Conservation (phyloP, 176 grass and related monocot genomes). For the Elaeis guineensis region DNA sequence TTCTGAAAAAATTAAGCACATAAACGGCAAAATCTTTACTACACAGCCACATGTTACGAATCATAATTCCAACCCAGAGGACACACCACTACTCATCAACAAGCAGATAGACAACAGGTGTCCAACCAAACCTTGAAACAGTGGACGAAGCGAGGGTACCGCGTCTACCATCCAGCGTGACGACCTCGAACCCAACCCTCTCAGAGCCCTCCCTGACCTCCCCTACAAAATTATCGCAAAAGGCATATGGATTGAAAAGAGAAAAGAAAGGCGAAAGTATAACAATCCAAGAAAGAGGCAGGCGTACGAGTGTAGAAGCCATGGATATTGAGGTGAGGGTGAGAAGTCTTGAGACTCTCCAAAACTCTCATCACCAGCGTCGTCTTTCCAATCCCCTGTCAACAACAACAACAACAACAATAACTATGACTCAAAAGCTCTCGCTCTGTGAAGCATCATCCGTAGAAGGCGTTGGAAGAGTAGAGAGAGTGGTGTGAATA, state of each 20-base stretch:
- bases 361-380: slow-evolving; percentile 73
- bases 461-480: background rate
- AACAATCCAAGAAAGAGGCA: background rate
- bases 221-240: slow-evolving; percentile 26
- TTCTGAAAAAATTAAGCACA: no score
- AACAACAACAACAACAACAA: background rate
- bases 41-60: no score
- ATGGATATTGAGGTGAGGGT: slow-evolving; percentile 55
- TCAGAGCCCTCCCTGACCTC: slow-evolving; percentile 65
- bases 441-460: no score
- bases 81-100: background rate
- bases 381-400: slow-evolving; percentile 82
- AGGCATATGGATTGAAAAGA: background rate
- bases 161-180: slow-evolving; percentile 54
- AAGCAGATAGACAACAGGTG: background rate
- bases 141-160: slow-evolving; percentile 61
- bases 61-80: no score
- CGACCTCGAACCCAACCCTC: slow-evolving; percentile 77
- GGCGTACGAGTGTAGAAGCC: slow-evolving; percentile 80
- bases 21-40: no score
- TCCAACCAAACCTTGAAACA: slow-evolving; percentile 39
- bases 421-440: no score
- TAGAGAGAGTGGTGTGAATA: background rate
- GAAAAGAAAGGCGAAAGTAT: background rate
- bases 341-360: slow-evolving; percentile 37